These are phyloP conservation scores for Jacaranda mimosifolia DNA, from an alignment of 257 asterid genomes.

Conservation along the genomic window DNA sequence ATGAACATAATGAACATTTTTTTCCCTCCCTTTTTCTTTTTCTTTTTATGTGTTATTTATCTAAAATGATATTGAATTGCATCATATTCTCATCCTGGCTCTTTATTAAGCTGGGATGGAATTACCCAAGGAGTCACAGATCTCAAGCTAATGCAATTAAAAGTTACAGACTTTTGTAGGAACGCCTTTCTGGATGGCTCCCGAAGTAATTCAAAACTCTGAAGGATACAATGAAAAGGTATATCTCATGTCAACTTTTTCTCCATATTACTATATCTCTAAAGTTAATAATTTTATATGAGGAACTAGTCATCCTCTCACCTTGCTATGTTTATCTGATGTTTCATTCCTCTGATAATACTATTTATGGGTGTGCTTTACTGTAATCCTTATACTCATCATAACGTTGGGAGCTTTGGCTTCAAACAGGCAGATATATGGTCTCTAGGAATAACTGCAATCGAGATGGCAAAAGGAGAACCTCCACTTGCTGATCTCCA, in stretches of 20 bases:
- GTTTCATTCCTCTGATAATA: constrained; percentile 3
- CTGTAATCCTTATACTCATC: constrained; percentile 11
- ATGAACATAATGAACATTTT: too few relatives aligned
- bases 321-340: background rate
- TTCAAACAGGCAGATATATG: constrained; percentile 97
- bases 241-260: constrained; percentile 33
- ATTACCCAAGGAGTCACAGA: constrained; percentile 38
- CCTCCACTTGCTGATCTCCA: constrained; percentile 99
- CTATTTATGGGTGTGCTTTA: background rate
- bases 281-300: background rate
- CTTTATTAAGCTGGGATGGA: constrained; percentile 35
- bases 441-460: constrained; percentile 98
- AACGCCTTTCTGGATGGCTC: constrained; percentile 99
- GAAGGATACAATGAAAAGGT: constrained; percentile 99
- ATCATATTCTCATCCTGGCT: constrained; percentile 31
- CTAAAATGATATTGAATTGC: constrained; percentile 27
- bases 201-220: constrained; percentile 98
- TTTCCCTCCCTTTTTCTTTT: too few relatives aligned
- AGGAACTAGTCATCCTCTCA: background rate
- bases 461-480: constrained; percentile 99
- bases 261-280: background rate
- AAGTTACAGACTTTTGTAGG: constrained; percentile 96
- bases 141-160: constrained; percentile 63
- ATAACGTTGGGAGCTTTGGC: constrained; percentile 30
- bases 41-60: background rate